Conservation (phyloP, 192 early-diverging fungal genomes). For the Rhizoclosmatium globosum region DNA sequence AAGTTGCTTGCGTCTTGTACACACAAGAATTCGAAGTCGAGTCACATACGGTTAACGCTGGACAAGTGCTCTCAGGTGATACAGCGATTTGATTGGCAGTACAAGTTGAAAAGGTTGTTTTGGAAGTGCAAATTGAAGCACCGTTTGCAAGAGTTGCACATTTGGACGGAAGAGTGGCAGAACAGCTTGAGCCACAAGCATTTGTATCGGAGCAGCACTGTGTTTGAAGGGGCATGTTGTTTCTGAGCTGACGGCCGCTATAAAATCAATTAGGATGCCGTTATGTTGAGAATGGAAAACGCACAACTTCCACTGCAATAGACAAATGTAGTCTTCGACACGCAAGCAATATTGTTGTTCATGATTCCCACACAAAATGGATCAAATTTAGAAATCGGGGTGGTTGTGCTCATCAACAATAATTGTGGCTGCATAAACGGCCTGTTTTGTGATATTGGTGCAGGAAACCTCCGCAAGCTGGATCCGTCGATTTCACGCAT, state of each 20-base stretch:
- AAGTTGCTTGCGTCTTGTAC: neutral
- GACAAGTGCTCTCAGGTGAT: neutral
- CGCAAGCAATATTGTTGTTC: constrained; percentile 29
- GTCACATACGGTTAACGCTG: constrained; percentile 12
- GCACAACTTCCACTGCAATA: constrained; percentile 22
- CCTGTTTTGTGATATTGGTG: neutral
- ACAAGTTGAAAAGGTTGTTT: constrained; percentile 5
- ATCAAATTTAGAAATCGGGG: neutral
- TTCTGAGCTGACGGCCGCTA: neutral
- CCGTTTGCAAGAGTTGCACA: neutral
- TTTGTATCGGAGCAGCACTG: constrained; percentile 12
- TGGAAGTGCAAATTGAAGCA: constrained; percentile 10
- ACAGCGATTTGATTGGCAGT: neutral
- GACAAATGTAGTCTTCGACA: constrained; percentile 36
- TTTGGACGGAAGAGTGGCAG: neutral
- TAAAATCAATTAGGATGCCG: neutral
- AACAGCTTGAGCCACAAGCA: neutral
- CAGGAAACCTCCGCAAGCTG: neutral
- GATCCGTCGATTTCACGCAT: neutral
- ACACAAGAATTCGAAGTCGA: neutral
- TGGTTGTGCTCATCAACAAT: neutral
- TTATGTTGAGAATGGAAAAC: neutral
- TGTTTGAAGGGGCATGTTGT: constrained; percentile 6
- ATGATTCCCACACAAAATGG: constrained; percentile 11
- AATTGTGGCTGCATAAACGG: neutral